Base-by-base conservation (phyloP, 768 basidiomycete genomes). In the Hydnomerulius pinastri region DNA sequence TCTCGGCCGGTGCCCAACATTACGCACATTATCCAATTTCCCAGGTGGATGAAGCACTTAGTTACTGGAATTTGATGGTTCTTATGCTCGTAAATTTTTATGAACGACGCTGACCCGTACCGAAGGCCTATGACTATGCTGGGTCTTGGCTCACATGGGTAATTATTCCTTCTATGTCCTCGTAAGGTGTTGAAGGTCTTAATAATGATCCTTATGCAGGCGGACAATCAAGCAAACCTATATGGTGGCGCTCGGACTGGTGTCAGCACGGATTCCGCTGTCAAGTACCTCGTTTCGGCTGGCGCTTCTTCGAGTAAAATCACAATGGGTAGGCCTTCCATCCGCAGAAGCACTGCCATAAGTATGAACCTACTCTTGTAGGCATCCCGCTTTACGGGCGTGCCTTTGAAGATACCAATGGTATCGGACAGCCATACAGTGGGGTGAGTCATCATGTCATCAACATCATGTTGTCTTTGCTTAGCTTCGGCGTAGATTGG, bases 31-130 rank as follows among this genome's bases (percentile, higher is more conserved):
- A 87, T 15, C 72, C 76, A 4, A 72, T 91, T 15, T 62, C 77
- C 6, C 78, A 83, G 56, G 84, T 92, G 82, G 78, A 90, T 60
- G 58, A 61, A 15, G 83, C 81, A 6, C 63, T 93, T 43, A 78
- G 73, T 39, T 88, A 82, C 71, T 92, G 89, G 89, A 90, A 92
- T 61, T 65, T 92, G 45, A 92, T 92, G 90, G 87, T 82, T 28
- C 18, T 8, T 30, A 5, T 25, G 29, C 6, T 2, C 17, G 23
- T 24, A 8, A 32, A 15, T 18, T 45, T 43, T 6, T 58, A 23
- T n/a, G n/a, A n/a, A n/a, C n/a, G n/a, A n/a, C n/a, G 21, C 46
- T 43, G 41, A 32, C 13, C 35, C 28, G 4, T 5, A 37, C 15
- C 35, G 15, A 54, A 86, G 85, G 82, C 82, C 13, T 87, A 87